Percentiles rank a stretch among this genome's conserved stretches.
Evolutionary conservation across 2,329 filamentous ascomycete species (phyloP).

Genomic region (Rhynchosporium agropyri): DNA sequence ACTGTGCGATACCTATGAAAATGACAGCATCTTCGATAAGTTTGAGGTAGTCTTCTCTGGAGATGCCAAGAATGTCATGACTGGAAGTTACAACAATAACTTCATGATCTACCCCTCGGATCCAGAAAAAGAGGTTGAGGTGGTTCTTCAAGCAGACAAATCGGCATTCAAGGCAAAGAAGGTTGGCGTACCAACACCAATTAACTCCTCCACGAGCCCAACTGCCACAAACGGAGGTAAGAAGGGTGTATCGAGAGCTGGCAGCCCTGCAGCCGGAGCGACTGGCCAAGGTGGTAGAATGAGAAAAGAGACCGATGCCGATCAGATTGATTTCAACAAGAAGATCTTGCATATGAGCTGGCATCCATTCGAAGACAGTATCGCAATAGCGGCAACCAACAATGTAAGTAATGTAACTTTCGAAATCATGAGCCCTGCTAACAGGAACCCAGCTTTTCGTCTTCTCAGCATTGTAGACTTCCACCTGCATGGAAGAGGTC

Average conservation of each 20-base stretch:
- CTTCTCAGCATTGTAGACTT: slow-evolving; percentile 70
- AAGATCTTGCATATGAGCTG: slow-evolving; percentile 99
- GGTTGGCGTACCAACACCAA: slow-evolving; percentile 95
- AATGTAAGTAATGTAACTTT: slow-evolving; percentile 69
- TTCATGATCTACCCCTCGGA: slow-evolving; percentile 99
- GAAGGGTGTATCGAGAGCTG: slow-evolving; percentile 85
- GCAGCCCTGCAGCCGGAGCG: slow-evolving; percentile 76
- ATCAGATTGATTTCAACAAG: slow-evolving; percentile 99
- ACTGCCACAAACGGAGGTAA: slow-evolving; percentile 73
- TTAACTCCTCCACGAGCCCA: slow-evolving; percentile 79
- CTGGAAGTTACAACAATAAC: slow-evolving; percentile 99
- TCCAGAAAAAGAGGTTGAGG: slow-evolving; percentile 93
- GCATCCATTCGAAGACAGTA: slow-evolving; percentile 99
- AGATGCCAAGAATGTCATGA: slow-evolving; percentile 99
- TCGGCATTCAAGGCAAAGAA: slow-evolving; percentile 99
- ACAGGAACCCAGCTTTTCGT: slow-evolving; percentile 64
- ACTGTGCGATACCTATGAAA: slow-evolving; percentile 97
- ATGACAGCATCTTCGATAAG: slow-evolving; percentile 99
- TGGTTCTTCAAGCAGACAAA: slow-evolving; percentile 97
- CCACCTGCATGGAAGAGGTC: slow-evolving; percentile 34
- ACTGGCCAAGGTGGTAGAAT: slow-evolving; percentile 85
- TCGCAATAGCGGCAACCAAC: slow-evolving; percentile 98
- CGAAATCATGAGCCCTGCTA: slow-evolving; percentile 15
- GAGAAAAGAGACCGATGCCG: slow-evolving; percentile 98
- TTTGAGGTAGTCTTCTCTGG: slow-evolving; percentile 99